Evolutionary conservation across 2,329 filamentous ascomycete genomes (phyloP), one percentile per base, ranked within the genome.

Genomic region (Xylaria sp.): DNA sequence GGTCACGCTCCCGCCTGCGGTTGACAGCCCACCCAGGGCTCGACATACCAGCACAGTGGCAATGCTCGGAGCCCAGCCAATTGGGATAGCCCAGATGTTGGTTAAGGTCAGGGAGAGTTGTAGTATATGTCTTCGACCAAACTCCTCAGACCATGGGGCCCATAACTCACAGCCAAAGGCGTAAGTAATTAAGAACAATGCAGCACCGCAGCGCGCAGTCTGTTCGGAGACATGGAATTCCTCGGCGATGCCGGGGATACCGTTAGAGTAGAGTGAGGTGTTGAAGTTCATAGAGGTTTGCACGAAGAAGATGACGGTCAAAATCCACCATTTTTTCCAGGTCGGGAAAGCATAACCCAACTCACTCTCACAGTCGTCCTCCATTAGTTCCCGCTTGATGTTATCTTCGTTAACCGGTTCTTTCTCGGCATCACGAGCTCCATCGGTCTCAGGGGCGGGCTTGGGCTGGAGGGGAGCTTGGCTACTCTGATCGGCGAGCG

Each of bases 161-260:
- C 93, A 96, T 0, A 96, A 84, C 80, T 96, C 93, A 78, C 93
- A 96, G 42, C 93, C 93, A 77, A 96, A 94, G 45, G 92, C 93
- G 78, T 97, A 96, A 1, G 90, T 79, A 59, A 96, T 85, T 47
- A 97, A 81, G 81, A 95, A 96, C 70, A 94, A 88, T 81, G 92
- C 90, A 67, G 92, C 91, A 77, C 93, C 93, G 65, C 88, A 86
- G 63, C 92, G 88, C 4, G 90, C 92, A 3, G 86, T 88, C 78
- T 93, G 91, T 32, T 82, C 82, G 69, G 89, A 91, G 69, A 95
- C 89, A 55, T 81, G 72, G 72, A 92, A 96, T 69, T 93, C 85
- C 21, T 89, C 82, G 0, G 86, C 82, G 59, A 93, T 92, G 27
- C 90, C 90, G 1, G 78, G 76, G 32, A 92, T 82, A 55, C 88